Evolutionary conservation across 495 filamentous ascomycete species (phyloP).

Genomic region (Podospora comata): DNA sequence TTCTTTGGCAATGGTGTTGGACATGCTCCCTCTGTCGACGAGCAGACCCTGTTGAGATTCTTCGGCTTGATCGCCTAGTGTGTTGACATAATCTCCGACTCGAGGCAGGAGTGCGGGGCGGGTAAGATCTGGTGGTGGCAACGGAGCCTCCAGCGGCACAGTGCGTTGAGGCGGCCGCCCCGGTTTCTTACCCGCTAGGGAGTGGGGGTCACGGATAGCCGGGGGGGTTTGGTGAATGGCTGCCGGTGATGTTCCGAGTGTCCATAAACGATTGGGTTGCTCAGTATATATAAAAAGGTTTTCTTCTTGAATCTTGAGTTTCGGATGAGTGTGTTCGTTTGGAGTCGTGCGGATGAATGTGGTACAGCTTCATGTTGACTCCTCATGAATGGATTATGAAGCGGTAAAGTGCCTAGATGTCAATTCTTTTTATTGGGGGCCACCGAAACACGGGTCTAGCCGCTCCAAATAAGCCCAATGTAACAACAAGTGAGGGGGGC

Average conservation of each 20-base stretch:
- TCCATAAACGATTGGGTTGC: not conserved
- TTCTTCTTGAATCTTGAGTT: not conserved
- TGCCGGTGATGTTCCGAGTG: not conserved
- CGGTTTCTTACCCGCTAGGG: not conserved
- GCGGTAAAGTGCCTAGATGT: too few species aligned
- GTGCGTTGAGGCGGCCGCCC: not conserved
- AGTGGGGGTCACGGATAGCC: not conserved
- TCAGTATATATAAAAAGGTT: not conserved
- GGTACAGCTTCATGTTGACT: too few species aligned
- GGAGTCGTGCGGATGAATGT: too few species aligned
- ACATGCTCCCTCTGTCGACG: conserved; percentile 44
- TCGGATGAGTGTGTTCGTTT: not conserved
- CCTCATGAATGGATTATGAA: too few species aligned
- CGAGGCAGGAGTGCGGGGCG: not conserved
- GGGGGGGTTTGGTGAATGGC: not conserved
- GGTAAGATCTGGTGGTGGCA: not conserved
- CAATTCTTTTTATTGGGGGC: not conserved
- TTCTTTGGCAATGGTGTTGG: conserved; percentile 49
- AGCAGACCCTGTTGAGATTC: conserved; percentile 37
- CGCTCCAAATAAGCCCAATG: not conserved
- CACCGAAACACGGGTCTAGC: not conserved
- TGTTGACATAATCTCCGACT: not conserved
- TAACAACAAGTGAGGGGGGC: not conserved
- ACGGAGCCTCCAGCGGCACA: not conserved
- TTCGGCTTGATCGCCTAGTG: conserved; percentile 39